Evolutionary conservation across 2,329 filamentous ascomycete species (phyloP).

Genomic region (Penicillium sp.): DNA sequence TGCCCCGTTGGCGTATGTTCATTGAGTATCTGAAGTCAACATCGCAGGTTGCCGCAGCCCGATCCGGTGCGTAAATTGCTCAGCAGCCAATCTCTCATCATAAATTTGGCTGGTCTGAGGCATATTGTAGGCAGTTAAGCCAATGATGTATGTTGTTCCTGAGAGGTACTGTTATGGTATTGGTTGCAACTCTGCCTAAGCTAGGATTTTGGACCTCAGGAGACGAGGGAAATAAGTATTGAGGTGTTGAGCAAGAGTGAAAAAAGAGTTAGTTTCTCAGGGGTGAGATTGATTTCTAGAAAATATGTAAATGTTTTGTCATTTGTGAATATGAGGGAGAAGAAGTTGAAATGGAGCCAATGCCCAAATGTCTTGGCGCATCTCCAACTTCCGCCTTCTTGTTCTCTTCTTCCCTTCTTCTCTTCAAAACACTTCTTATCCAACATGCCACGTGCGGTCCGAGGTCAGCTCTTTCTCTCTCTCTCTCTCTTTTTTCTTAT

Average conservation of each 20-base stretch:
- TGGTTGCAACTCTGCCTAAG: neutral
- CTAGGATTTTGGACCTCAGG: neutral
- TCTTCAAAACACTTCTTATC: neutral
- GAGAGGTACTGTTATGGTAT: no score
- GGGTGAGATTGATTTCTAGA: neutral
- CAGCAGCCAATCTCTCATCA: no score
- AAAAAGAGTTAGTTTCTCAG: neutral
- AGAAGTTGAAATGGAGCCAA: neutral
- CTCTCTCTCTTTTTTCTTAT: neutral
- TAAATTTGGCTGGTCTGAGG: no score
- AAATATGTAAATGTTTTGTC: neutral
- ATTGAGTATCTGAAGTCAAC: conserved; percentile 34
- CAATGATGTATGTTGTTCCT: no score
- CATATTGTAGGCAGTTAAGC: no score
- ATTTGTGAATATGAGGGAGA: neutral
- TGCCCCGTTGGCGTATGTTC: conserved; percentile 48
- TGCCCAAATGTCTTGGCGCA: conserved; percentile 10
- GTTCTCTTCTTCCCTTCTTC: neutral
- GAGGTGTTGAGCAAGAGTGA: neutral
- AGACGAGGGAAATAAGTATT: neutral
- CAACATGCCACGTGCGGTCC: conserved; percentile 42
- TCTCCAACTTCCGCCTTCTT: neutral
- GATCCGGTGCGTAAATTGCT: no score
- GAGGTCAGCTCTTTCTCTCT: conserved; percentile 27
- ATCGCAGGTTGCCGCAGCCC: no score